Evolutionary conservation across 441 rosid genomes (phyloP).

Genomic region (Populus hybrid): DNA sequence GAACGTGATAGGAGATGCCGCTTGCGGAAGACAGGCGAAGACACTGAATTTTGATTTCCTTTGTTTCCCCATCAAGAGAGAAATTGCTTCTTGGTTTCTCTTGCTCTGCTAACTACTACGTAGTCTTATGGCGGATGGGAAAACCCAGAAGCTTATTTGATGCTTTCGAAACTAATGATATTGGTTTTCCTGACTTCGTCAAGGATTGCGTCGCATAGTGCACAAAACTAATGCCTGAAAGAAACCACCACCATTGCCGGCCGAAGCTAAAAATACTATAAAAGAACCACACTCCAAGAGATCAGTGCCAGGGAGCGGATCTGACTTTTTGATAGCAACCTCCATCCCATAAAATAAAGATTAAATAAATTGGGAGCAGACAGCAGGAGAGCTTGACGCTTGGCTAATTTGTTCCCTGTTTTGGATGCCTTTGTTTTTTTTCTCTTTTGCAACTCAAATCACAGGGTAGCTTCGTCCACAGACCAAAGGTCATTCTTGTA

Average conservation of each 20-base stretch:
- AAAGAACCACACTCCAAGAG: not conserved
- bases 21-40: constrained; percentile 3
- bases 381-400: not conserved
- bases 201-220: not conserved
- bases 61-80: not conserved
- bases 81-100: not conserved
- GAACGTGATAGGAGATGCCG: constrained; percentile 26
- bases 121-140: not conserved
- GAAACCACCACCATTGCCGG: not conserved
- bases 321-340: constrained; percentile 4
- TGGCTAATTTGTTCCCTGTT: not conserved
- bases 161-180: too few species aligned
- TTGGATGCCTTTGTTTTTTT: too few species aligned
- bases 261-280: not conserved
- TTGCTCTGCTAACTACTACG: not conserved
- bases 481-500: not conserved
- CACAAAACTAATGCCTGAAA: not conserved
- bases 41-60: not conserved
- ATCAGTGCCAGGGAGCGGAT: not conserved
- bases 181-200: not conserved
- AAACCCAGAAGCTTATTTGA: not conserved
- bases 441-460: not conserved
- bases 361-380: not conserved
- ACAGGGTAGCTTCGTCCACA: not conserved
- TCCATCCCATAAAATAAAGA: not conserved